Evolutionary conservation across 2,329 filamentous ascomycete species (phyloP), one percentile per base, ranked within the genome.

Genomic region (Penicillium thymicola): DNA sequence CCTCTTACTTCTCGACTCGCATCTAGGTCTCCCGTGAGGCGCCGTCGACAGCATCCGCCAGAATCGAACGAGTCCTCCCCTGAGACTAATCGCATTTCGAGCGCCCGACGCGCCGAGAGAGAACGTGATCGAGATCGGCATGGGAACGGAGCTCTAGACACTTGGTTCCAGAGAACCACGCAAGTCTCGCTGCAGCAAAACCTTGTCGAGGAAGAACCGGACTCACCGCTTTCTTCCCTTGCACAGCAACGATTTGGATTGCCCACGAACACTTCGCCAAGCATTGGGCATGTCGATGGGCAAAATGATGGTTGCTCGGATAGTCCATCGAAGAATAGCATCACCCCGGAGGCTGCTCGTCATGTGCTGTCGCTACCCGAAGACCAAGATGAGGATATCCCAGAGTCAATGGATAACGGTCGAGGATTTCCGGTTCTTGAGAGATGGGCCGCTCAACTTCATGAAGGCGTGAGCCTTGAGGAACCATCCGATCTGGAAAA

Each of bases 121-220:
- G 53, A 62, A 34, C 58, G 59, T 16, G 61, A 65, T 41, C 49
- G 47, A 27, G 60, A 66, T 30, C 57, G 59, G 2, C 63, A 66
- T 34, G 63, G 63, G 5, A 66, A 64, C 28, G 64, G 64, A 11
- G 60, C 64, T 14, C 51, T 66, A 3, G 64, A 66, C 40, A 63
- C 64, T 7, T 65, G 54, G 63, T 66, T 66, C 18, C 59, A 60
- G 30, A 57, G 57, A 4, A 64, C 54, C 2, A 62, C 57, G 3
- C 59, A 63, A 45, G 23, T 30, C 11, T 63, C 60, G 1, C 47
- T 63, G 11, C 28, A 34, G 4, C 28, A 52, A 23, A 45, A 9
- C 1, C 11, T 38, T 3, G 2, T n/a, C 1, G 44, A 59, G n/a
- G 40, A 30, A 21, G 56, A 60, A 3, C 27, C 46, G 10, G 34